phyloP scores from a whole-genome alignment of 768 basidiomycete species.

The Paxillus ammoniavirescens region DNA sequence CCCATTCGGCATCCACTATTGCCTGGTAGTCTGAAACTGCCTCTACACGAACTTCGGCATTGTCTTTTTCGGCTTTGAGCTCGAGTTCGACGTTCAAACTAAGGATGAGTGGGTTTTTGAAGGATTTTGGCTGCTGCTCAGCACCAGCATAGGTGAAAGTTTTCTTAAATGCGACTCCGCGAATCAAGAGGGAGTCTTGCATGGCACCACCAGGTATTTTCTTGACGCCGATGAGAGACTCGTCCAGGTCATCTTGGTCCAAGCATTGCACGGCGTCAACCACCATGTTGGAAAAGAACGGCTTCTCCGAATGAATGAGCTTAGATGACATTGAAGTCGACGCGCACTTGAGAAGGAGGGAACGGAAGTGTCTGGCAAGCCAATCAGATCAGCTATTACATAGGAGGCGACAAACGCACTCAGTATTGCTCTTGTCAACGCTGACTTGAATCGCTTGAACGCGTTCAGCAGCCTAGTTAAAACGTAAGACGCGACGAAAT shows the following conservation, averaged over 20 bases:
- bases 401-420: constrained; percentile 51
- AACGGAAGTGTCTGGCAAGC: constrained; percentile 75
- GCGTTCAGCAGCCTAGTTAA: constrained; percentile 69
- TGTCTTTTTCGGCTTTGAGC: constrained; percentile 98
- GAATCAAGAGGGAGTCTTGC: constrained; percentile 90
- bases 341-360: constrained; percentile 93
- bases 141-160: constrained; percentile 99
- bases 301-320: constrained; percentile 97
- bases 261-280: constrained; percentile 94
- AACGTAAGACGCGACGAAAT: constrained; percentile 8
- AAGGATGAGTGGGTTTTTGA: constrained; percentile 84
- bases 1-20: constrained; percentile 99
- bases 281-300: constrained; percentile 98
- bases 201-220: constrained; percentile 97
- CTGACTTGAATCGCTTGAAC: constrained; percentile 89
- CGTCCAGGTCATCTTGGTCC: constrained; percentile 92
- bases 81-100: constrained; percentile 98
- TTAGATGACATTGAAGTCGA: constrained; percentile 99
- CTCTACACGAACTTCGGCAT: constrained; percentile 96
- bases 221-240: constrained; percentile 94
- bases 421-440: constrained; percentile 86
- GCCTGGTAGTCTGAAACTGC: constrained; percentile 98
- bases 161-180: constrained; percentile 97
- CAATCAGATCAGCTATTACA: constrained; percentile 5
- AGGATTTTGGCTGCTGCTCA: constrained; percentile 96